phyloP scores from a whole-genome alignment of 2,329 filamentous ascomycete genomes.

The Coniochaeta pulveracea region DNA sequence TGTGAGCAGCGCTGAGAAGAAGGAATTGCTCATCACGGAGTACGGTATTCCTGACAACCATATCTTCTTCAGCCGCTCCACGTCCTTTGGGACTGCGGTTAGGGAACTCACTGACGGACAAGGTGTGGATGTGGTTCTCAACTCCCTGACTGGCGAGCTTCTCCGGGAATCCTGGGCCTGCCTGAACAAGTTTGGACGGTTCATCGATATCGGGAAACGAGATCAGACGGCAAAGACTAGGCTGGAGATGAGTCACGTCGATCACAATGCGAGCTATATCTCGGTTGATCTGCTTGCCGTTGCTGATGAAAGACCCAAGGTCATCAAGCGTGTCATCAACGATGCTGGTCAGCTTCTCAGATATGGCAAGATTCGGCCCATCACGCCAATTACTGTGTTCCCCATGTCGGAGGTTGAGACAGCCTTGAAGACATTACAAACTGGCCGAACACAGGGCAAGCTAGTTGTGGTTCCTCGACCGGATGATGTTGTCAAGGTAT shows the following conservation, averaged over 20 bases:
- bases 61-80: conserved; percentile 22
- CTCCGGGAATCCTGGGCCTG: conserved; percentile 30
- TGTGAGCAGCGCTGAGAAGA: conserved; percentile 26
- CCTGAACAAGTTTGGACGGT: conserved; percentile 30
- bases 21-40: conserved; percentile 21
- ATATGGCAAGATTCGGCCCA: conserved; percentile 21
- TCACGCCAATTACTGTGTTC: conserved; percentile 22
- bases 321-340: conserved; percentile 25
- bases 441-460: conserved; percentile 26
- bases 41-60: conserved; percentile 25
- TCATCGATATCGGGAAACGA: conserved; percentile 31
- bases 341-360: conserved; percentile 24
- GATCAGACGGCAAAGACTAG: conserved; percentile 27
- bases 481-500: conserved; percentile 29
- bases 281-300: conserved; percentile 33
- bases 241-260: conserved; percentile 37
- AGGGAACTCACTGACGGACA: conserved; percentile 15
- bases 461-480: conserved; percentile 29
- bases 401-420: conserved; percentile 25
- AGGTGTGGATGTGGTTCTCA: conserved; percentile 26
- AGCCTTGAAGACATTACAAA: conserved; percentile 24
- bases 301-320: conserved; percentile 26
- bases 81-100: conserved; percentile 19
- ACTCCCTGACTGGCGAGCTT: conserved; percentile 30
- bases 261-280: conserved; percentile 32